These are phyloP conservation scores for Malassezia nana DNA, from an alignment of 1,284 basidiomycete genomes.

Conservation along the genomic window DNA sequence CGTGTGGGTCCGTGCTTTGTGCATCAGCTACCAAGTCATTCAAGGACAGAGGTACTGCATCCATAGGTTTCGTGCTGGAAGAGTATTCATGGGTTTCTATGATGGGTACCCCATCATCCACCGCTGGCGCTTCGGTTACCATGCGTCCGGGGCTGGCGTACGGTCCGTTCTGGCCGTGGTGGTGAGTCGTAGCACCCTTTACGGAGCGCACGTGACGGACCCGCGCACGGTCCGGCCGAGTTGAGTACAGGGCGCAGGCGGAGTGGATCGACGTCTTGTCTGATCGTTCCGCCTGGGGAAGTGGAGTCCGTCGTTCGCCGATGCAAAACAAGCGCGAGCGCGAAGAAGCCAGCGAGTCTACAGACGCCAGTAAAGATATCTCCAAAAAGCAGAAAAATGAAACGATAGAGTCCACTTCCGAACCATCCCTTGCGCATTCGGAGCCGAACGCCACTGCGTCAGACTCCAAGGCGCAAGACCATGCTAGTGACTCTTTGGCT, in stretches of 20 bases:
- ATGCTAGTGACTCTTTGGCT: neutral
- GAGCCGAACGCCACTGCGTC: neutral
- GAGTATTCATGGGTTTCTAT: neutral
- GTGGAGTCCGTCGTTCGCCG: neutral
- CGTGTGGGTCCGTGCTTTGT: constrained; percentile 3
- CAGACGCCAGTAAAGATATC: neutral
- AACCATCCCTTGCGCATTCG: neutral
- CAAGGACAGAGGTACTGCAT: neutral
- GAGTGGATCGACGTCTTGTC: neutral
- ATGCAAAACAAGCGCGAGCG: constrained; percentile 10
- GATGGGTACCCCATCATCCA: neutral
- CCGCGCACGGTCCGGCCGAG: constrained; percentile 6
- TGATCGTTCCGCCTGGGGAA: neutral
- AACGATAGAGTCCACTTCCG: neutral
- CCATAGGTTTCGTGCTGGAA: neutral
- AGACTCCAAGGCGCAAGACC: neutral
- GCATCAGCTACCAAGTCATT: neutral
- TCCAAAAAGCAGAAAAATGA: constrained; percentile 2
- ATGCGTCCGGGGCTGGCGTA: neutral
- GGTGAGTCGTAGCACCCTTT: neutral
- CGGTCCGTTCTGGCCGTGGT: neutral
- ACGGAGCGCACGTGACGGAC: neutral
- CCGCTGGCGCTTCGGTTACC: neutral
- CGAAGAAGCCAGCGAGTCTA: neutral
- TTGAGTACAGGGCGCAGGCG: neutral